Percentiles rank a stretch among this genome's conserved stretches.
phyloP scores from a whole-genome alignment of 2,329 filamentous ascomycete species.

The Dissoconium aciculare region DNA sequence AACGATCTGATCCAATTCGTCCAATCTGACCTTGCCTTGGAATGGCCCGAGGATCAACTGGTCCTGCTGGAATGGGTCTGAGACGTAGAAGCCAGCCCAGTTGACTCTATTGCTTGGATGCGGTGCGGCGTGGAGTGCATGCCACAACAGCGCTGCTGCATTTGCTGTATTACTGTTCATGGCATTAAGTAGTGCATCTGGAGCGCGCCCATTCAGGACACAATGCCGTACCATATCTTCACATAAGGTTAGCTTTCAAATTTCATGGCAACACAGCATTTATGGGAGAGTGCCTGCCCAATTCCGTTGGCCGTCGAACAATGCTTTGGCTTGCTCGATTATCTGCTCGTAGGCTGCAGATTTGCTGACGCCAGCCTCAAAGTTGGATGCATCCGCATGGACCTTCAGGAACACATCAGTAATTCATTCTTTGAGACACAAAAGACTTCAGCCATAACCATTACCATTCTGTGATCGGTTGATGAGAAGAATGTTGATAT shows the following conservation, averaged over 20 bases:
- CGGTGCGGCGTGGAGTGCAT: constrained; percentile 59
- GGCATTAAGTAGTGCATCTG: too few species aligned
- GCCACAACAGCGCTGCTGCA: constrained; percentile 60
- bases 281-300: constrained; percentile 44
- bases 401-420: too few species aligned
- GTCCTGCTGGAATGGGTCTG: constrained; percentile 34
- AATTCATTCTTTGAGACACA: too few species aligned
- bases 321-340: constrained; percentile 50
- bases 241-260: not conserved
- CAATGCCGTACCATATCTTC: too few species aligned
- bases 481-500: too few species aligned
- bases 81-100: constrained; percentile 69
- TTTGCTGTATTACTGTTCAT: constrained; percentile 63
- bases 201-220: too few species aligned
- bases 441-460: too few species aligned
- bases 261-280: not conserved
- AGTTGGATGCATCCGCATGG: constrained; percentile 67
- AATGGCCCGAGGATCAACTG: constrained; percentile 66
- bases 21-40: constrained; percentile 50
- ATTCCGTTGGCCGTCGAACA: constrained; percentile 60
- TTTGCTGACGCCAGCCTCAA: constrained; percentile 51
- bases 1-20: too few species aligned
- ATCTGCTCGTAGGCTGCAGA: constrained; percentile 61
- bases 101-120: constrained; percentile 53
- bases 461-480: too few species aligned